A percentile compares a stretch with the other conserved stretches of the same genome.
Evolutionary conservation across 768 basidiomycete genomes (phyloP).

Genomic region (Mycena rebaudengoi): DNA sequence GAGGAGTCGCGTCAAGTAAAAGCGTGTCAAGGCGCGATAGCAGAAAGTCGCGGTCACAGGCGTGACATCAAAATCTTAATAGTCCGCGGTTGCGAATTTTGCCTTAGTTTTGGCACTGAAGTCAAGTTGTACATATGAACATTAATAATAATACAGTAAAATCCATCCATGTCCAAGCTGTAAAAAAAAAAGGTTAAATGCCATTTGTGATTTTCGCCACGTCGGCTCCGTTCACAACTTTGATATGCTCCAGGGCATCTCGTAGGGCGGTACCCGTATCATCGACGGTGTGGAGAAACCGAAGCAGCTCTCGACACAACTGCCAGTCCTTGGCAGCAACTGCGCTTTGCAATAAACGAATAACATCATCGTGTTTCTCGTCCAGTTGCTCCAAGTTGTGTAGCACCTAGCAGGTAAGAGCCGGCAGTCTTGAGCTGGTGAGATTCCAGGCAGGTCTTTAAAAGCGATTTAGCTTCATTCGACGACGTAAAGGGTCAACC

Average conservation of each 20-base stretch:
- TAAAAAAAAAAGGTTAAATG: too few species aligned
- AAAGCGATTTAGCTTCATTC: not conserved
- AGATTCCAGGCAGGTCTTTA: conserved; percentile 75
- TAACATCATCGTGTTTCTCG: conserved; percentile 79
- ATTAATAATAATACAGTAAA: too few species aligned
- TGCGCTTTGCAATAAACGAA: conserved; percentile 81
- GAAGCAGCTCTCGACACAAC: conserved; percentile 88
- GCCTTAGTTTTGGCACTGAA: too few species aligned
- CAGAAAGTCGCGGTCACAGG: not conserved
- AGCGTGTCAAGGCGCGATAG: too few species aligned
- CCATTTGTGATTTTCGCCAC: too few species aligned
- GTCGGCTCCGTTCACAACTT: conserved; percentile 24
- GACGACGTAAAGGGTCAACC: not conserved
- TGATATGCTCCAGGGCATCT: conserved; percentile 65
- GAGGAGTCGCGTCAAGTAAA: conserved; percentile 40
- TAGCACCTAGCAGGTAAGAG: conserved; percentile 91
- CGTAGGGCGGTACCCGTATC: conserved; percentile 79
- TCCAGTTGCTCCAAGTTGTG: conserved; percentile 93
- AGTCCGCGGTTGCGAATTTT: too few species aligned
- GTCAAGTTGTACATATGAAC: too few species aligned
- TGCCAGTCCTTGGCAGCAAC: conserved; percentile 86
- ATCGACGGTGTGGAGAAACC: conserved; percentile 93
- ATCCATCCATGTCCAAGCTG: too few species aligned
- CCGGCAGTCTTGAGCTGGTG: conserved; percentile 87
- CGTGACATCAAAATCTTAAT: too few species aligned